Evolutionary conservation across 208 protist species (phyloP), one percentile per base, ranked within the genome.

Genomic region (Wallacemonas sp.): DNA sequence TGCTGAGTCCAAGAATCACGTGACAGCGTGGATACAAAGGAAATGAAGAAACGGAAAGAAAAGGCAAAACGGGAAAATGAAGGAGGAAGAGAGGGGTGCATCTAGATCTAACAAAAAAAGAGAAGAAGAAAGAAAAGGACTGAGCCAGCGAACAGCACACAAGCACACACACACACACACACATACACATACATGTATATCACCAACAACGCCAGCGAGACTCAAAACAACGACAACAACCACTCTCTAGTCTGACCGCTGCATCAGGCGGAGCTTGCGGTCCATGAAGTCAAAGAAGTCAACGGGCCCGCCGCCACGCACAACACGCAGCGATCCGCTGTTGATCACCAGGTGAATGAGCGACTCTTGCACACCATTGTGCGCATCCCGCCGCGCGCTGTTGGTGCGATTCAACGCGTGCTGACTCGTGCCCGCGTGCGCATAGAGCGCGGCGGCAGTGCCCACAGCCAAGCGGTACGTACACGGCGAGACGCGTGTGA

Each of bases 271-370:
- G 12, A 86, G 49, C 12, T 76, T 67, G n/a, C 78, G 56, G 36
- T 90, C 83, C 29, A 94, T 62, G 64, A 80, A 94, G 58, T 94
- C 81, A 46, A 94, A 66, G 34, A 91, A 70, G 58, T 91, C 80
- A 19, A 88, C 76, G 52, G 90, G 81, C 1, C 88, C 88, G 1
- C 88, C 85, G 27, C 88, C 88, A 19, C 76, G 48, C 43, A 76
- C 55, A 14, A 91, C 77, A 8, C 70, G 67, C 9, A 94, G 78
- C 1, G 62, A 39, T 5, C 85, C 88, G 48, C 74, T 87, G 72
- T 88, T 78, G 47, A 94, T 82, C 19, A 78, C 76, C 36, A 94
- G 70, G 48, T 88, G 74, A 0, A 94, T 11, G 6, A 87, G 55
- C 26, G 68, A 72, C 24, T 69, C 74, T 21, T 68, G 68, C 17